Base-by-base conservation (phyloP, 805 yeast species). In the Teunomyces panamensis region DNA sequence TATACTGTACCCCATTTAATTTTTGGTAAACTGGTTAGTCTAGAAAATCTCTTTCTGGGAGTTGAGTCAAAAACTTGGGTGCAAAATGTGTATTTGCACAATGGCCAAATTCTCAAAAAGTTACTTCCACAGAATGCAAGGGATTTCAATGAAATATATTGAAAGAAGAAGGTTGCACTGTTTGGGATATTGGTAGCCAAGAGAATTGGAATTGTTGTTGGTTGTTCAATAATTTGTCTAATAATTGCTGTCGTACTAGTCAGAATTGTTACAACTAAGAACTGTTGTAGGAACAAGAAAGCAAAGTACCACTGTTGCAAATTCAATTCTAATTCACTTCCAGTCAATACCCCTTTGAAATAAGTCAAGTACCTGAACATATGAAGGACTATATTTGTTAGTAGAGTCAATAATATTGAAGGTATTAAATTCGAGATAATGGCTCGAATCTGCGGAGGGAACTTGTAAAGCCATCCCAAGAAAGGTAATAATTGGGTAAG, bases 151-250 rank as follows among this genome's bases (percentile, higher is more conserved):
- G 88, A 67, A 33, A 89, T 69, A 58, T 85, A 89, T 3, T 91
- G 86, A 62, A 84, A 84, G 67, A 90, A 91, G 59, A 91, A 90
- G 39, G 84, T 87, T 1, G 96, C 85, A 20, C 96, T 87, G 58
- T 86, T 87, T 0, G 97, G 96, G 30, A 91, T 72, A 56, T 89
- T 87, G 10, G 78, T 75, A 0, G 96, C 96, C 20, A 89, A 71
- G 46, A 88, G 64, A 5, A 80, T 72, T 0, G 94, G 89, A 9
- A 87, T 78, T 0, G 88, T 80, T 0, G 83, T 80, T 1, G 96
- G 96, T 54, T 79, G 84, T 49, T 79, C 81, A 5, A 87, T 64
- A 4, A 85, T 65, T 47, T 79, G 82, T 51, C 82, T 81, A 39
- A 85, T 63, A 0, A 88, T 73, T 6, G 79, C 81, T 1, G 85